Conservation (phyloP, 148 eudicot species). For the Diospyros lotus region DNA sequence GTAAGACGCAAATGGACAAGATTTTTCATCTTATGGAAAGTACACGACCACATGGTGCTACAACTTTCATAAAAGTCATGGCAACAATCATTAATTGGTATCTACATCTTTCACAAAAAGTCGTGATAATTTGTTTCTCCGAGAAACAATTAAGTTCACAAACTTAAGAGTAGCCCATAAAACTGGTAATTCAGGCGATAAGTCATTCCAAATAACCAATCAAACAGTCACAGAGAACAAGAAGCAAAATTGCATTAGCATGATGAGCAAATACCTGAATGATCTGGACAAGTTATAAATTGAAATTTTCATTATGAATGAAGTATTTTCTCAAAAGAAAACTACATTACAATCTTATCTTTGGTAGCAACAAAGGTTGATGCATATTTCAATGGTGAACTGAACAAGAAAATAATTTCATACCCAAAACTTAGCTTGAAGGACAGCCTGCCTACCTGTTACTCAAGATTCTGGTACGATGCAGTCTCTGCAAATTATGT, state of each 20-base stretch:
- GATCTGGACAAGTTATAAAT: neutral
- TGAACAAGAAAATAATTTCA: neutral
- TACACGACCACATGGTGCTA: too few relatives aligned
- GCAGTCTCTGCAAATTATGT: neutral
- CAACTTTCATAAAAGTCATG: too few relatives aligned
- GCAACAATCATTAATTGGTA: too few relatives aligned
- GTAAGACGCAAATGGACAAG: too few relatives aligned
- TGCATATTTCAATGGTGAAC: neutral
- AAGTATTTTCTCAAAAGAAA: neutral
- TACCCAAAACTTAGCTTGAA: neutral
- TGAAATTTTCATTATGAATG: neutral
- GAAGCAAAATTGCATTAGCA: neutral
- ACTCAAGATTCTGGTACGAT: neutral
- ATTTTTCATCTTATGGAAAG: too few relatives aligned
- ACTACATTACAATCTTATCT: neutral
- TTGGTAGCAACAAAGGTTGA: neutral
- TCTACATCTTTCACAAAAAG: too few relatives aligned
- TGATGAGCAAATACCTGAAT: neutral
- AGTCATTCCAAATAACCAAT: neutral
- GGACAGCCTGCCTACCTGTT: neutral
- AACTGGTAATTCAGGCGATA: neutral
- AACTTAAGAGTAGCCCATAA: neutral
- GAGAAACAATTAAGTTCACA: too few relatives aligned
- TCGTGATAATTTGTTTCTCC: too few relatives aligned
- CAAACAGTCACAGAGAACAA: neutral